phyloP scores from a whole-genome alignment of 2,329 filamentous ascomycete species.

The Alternaria sp. region DNA sequence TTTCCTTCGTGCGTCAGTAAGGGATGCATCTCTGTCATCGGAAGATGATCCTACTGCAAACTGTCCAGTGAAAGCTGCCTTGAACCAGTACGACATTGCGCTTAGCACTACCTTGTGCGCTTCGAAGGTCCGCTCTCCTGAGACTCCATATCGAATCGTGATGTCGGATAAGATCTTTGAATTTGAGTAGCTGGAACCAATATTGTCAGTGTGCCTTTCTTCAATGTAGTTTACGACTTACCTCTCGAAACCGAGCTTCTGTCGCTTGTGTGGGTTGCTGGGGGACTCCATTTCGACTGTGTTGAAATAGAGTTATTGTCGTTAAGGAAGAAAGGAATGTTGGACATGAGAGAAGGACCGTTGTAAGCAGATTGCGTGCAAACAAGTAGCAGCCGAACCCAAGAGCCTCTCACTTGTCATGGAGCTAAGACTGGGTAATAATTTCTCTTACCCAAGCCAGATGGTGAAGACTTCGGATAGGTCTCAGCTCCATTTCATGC shows the following conservation, averaged over 20 bases:
- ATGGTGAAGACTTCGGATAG: no score
- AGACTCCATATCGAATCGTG: background rate
- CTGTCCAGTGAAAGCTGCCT: background rate
- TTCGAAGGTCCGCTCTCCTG: background rate
- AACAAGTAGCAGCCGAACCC: background rate
- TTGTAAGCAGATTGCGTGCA: background rate
- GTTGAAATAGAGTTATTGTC: background rate
- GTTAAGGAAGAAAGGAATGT: background rate
- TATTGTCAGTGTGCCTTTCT: background rate
- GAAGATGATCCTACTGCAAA: background rate
- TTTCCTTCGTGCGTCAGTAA: background rate
- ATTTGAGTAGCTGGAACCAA: background rate
- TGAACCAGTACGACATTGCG: background rate
- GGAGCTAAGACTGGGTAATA: no score
- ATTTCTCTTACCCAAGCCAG: no score
- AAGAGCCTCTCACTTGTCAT: background rate
- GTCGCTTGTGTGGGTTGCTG: background rate
- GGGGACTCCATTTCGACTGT: background rate
- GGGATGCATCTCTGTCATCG: background rate
- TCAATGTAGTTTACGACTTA: background rate
- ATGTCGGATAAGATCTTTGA: background rate
- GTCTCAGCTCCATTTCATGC: no score
- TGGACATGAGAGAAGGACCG: background rate
- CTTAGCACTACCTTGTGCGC: background rate
- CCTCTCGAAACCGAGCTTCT: background rate